A percentile compares a stretch with the other conserved stretches of the same genome.
Evolutionary conservation across 192 early-diverging fungal genomes (phyloP).

Genomic region (Chytriomyces sp.): DNA sequence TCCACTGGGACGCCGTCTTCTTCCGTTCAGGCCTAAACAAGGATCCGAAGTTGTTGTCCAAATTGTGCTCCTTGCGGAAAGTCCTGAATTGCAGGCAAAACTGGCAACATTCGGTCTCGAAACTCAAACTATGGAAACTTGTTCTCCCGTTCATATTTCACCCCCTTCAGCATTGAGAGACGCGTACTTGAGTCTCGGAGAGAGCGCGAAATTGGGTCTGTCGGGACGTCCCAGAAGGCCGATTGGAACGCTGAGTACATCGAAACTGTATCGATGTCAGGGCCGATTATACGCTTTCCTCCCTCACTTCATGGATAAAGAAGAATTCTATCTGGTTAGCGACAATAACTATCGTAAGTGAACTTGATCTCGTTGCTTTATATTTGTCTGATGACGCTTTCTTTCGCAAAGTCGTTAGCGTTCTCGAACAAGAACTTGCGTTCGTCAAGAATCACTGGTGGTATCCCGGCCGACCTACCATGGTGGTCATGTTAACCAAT

Average conservation of each 20-base stretch:
- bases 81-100: constrained; percentile 69
- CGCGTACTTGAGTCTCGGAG: constrained; percentile 74
- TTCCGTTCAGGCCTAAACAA: constrained; percentile 54
- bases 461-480: constrained; percentile 76
- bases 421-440: constrained; percentile 75
- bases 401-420: constrained; percentile 58
- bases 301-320: constrained; percentile 86
- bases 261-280: constrained; percentile 80
- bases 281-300: constrained; percentile 82
- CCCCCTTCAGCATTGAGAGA: constrained; percentile 78
- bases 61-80: constrained; percentile 78
- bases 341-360: constrained; percentile 74
- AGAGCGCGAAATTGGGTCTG: constrained; percentile 77
- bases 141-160: constrained; percentile 71
- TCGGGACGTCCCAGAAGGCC: constrained; percentile 78
- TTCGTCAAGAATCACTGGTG: constrained; percentile 78
- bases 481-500: constrained; percentile 74
- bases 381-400: background rate
- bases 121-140: constrained; percentile 77
- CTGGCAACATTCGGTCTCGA: constrained; percentile 78
- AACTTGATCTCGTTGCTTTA: too few relatives aligned
- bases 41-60: constrained; percentile 73
- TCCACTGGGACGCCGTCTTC: constrained; percentile 76
- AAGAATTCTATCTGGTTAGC: constrained; percentile 84
- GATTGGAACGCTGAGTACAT: constrained; percentile 79